Conservation (phyloP, 768 basidiomycete species). For the Tulasnella sp. region DNA sequence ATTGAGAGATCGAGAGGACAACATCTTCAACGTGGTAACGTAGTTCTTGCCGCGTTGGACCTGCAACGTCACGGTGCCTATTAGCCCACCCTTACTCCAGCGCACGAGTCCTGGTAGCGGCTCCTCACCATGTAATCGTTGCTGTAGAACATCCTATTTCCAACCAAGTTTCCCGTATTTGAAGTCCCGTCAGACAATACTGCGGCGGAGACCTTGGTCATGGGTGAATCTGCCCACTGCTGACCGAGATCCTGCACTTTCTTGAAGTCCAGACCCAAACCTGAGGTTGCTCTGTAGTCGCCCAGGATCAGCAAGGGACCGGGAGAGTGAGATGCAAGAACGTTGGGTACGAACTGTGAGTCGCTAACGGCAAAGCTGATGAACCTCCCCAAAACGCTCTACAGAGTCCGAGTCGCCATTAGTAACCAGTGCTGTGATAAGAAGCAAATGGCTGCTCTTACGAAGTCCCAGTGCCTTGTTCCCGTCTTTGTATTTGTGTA, state of each 20-base stretch:
- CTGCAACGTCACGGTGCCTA: constrained; percentile 27
- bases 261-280: constrained; percentile 45
- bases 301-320: no score
- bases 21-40: constrained; percentile 52
- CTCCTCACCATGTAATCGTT: constrained; percentile 55
- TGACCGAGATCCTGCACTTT: constrained; percentile 39
- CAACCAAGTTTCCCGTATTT: constrained; percentile 32
- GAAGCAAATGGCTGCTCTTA: constrained; percentile 34
- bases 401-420: constrained; percentile 33
- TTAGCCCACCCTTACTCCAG: neutral
- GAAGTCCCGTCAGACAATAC: constrained; percentile 32
- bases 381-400: constrained; percentile 56
- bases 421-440: constrained; percentile 52
- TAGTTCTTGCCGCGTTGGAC: constrained; percentile 51
- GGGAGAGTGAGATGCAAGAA: constrained; percentile 34
- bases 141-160: constrained; percentile 54
- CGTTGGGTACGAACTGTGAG: constrained; percentile 25
- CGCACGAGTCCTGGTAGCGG: neutral
- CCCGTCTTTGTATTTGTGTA: constrained; percentile 44
- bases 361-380: constrained; percentile 47
- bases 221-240: constrained; percentile 36
- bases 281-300: constrained; percentile 45
- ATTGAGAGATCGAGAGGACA: constrained; percentile 44
- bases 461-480: constrained; percentile 61
- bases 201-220: constrained; percentile 35